Evolutionary conservation across 768 basidiomycete genomes (phyloP).

Genomic region (Daedalea quercina): DNA sequence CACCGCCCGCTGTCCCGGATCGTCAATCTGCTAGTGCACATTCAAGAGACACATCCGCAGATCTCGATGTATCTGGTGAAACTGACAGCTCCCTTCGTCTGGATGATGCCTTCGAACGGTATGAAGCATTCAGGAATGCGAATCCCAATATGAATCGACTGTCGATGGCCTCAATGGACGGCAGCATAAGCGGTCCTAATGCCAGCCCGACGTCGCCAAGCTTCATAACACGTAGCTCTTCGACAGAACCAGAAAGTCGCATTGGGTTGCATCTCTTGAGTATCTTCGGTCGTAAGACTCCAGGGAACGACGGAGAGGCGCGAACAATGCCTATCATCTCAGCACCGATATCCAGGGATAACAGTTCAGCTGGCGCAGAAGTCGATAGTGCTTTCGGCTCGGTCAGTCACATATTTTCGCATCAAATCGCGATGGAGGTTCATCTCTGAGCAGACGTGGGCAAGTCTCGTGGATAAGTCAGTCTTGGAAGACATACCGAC

Average conservation of each 20-base stretch:
- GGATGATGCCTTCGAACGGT: slow-evolving; percentile 87
- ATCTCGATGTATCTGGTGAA: slow-evolving; percentile 30
- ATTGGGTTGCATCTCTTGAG: slow-evolving; percentile 46
- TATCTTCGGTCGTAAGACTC: slow-evolving; percentile 60
- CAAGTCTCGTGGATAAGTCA: slow-evolving; percentile 81
- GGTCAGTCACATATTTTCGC: slow-evolving; percentile 37
- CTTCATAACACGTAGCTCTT: slow-evolving; percentile 9
- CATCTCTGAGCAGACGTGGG: slow-evolving; percentile 64
- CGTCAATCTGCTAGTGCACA: slow-evolving; percentile 20
- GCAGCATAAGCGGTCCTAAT: slow-evolving; percentile 20
- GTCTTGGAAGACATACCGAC: slow-evolving; percentile 76
- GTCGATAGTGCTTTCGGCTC: slow-evolving; percentile 63
- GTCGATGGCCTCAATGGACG: slow-evolving; percentile 59
- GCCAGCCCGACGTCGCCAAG: slow-evolving; percentile 11
- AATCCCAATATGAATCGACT: slow-evolving; percentile 43
- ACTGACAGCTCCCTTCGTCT: slow-evolving; percentile 26
- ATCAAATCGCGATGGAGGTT: slow-evolving; percentile 1
- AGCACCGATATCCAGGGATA: slow-evolving; percentile 40
- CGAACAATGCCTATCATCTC: slow-evolving; percentile 52
- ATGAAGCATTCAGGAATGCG: slow-evolving; percentile 71
- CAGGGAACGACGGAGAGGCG: slow-evolving; percentile 38
- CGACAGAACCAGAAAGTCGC: slow-evolving; percentile 28
- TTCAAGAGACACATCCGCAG: slow-evolving; percentile 41
- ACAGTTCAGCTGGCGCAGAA: slow-evolving; percentile 25
- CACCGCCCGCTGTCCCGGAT: slow-evolving; percentile 45